Percentiles rank a stretch among this genome's conserved stretches.
Conservation (phyloP, 2,329 filamentous ascomycete species). For the Fusarium sp. region DNA sequence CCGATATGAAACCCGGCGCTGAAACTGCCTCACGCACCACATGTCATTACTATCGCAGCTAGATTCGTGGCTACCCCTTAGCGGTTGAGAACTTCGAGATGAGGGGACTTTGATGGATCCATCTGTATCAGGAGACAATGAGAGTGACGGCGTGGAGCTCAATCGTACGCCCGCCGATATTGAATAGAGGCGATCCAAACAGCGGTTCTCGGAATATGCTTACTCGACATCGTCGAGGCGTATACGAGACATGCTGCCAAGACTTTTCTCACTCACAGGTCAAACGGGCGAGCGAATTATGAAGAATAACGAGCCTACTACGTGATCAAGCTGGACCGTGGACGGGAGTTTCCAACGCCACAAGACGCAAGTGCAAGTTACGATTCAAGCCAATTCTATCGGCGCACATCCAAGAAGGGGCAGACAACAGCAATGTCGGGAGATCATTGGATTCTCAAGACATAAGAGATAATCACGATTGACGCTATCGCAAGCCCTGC, state of each 20-base stretch:
- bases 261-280: conserved; percentile 15
- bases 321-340: not conserved
- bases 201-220: conserved; percentile 32
- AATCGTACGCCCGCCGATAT: conserved; percentile 37
- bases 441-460: not conserved
- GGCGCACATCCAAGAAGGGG: not conserved
- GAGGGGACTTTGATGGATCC: conserved; percentile 10
- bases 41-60: conserved; percentile 26
- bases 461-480: not conserved
- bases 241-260: conserved; percentile 2
- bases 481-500: conserved; percentile 10
- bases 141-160: conserved; percentile 27
- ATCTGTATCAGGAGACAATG: conserved; percentile 3
- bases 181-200: conserved; percentile 37
- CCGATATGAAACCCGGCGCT: conserved; percentile 20
- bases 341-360: conserved; percentile 9
- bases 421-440: not conserved
- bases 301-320: conserved; percentile 30
- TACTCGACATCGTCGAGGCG: conserved; percentile 16
- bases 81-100: conserved; percentile 13
- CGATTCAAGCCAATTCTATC: not conserved
- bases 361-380: not conserved
- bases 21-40: conserved; percentile 10
- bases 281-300: conserved; percentile 32
- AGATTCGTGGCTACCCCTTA: conserved; percentile 23